Percentiles rank a stretch among this genome's conserved stretches.
Evolutionary conservation across 441 rosid genomes (phyloP).

Genomic region (Capsella rubella): DNA sequence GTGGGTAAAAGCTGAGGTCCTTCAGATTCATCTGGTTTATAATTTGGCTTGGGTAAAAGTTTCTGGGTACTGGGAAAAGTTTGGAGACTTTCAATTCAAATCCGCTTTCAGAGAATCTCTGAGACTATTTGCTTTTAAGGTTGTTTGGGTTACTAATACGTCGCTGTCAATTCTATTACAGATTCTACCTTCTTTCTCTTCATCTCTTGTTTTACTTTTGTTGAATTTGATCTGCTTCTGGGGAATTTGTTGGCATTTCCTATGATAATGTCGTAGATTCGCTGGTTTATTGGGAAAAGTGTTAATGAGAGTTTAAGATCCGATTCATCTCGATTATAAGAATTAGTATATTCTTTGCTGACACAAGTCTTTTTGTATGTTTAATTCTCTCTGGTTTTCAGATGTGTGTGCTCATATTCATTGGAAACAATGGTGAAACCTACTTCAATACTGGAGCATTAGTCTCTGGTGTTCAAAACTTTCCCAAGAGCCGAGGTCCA

Average conservation of each 20-base stretch:
- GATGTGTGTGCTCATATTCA: slow-evolving; percentile 90
- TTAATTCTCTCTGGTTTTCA: slow-evolving; percentile 32
- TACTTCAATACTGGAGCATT: slow-evolving; percentile 91
- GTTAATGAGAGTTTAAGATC: background rate
- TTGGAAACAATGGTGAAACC: slow-evolving; percentile 95
- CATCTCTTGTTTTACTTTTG: slow-evolving; percentile 15
- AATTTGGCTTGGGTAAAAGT: background rate
- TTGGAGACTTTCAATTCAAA: slow-evolving; percentile 23
- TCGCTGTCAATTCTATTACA: slow-evolving; percentile 22
- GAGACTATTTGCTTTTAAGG: slow-evolving; percentile 30
- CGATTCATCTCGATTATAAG: background rate
- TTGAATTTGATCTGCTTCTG: slow-evolving; percentile 13
- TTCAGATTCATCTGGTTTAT: slow-evolving; percentile 25
- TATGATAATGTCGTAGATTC: background rate
- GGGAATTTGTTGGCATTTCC: background rate
- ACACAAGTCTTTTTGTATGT: slow-evolving; percentile 3
- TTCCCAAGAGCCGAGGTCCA: slow-evolving; percentile 95
- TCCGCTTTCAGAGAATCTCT: slow-evolving; percentile 21
- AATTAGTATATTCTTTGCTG: slow-evolving; percentile 17
- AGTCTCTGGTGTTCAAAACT: slow-evolving; percentile 95
- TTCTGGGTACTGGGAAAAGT: slow-evolving; percentile 11
- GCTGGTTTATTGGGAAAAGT: background rate
- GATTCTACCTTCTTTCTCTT: background rate
- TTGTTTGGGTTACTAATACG: slow-evolving; percentile 18
- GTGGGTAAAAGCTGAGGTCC: background rate